Conservation (phyloP, 83 land plant genomes). For the Picea mariana region DNA sequence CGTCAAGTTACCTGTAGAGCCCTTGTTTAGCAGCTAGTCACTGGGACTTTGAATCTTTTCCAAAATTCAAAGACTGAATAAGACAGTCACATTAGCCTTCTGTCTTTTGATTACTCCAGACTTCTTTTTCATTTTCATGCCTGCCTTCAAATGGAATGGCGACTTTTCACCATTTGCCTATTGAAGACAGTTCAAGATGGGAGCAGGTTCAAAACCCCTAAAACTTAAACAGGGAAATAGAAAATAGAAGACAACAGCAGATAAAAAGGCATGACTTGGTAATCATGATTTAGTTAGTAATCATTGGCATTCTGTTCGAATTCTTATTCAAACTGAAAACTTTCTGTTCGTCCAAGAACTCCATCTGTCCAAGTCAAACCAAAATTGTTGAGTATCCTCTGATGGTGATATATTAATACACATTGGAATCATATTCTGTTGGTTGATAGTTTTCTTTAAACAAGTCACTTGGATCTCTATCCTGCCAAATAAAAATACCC, state of each 20-base stretch:
- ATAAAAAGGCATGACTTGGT: not conserved
- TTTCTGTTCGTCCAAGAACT: not conserved
- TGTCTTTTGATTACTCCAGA: too few species aligned
- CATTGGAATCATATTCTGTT: slow-evolving; percentile 1
- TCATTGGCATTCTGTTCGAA: not conserved
- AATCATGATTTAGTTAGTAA: not conserved
- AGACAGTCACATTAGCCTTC: too few species aligned
- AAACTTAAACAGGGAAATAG: not conserved
- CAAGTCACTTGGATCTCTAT: slow-evolving; percentile 30
- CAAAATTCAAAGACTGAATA: too few species aligned
- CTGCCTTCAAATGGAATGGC: not conserved
- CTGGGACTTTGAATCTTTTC: too few species aligned
- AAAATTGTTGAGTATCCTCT: not conserved
- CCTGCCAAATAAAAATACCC: slow-evolving; percentile 52
- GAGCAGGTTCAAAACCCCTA: not conserved
- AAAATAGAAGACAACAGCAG: not conserved
- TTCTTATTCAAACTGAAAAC: not conserved
- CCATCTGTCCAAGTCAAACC: not conserved
- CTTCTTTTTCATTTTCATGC: too few species aligned
- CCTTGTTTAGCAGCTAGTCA: too few species aligned
- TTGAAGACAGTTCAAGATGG: not conserved
- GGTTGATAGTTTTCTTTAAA: not conserved
- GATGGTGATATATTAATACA: not conserved
- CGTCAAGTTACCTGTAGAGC: too few species aligned
- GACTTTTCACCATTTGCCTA: not conserved